Base-by-base conservation (phyloP, 352 stramenopile species). In the Phytophthora vignae region DNA sequence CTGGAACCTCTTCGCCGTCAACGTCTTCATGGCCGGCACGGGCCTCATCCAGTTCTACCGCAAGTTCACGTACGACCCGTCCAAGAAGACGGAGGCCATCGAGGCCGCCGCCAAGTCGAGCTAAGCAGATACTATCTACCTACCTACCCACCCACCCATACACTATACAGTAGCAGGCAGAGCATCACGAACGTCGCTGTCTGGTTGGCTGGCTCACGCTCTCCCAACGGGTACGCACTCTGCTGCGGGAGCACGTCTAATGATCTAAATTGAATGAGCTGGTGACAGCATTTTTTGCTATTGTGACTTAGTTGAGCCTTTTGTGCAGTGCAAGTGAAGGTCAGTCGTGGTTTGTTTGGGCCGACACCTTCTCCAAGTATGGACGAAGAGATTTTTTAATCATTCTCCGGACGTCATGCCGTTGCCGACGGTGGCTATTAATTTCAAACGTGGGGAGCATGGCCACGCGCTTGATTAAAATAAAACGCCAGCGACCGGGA, bases 1-100 rank as follows among this genome's bases (percentile, higher is more conserved):
- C 86, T 97, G 90, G 82, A 97, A 95, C 76, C 77, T 97, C 27
- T 95, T 97, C 74, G 74, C 83, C 8, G 90, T 97, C 46, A 97
- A 97, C 69, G 76, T 94, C 44, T 93, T 95, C 74, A 96, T 97
- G 85, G 87, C 77, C 55, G 83, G 72, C 74, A 97, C 90, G 49
- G 90, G 90, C 44, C 69, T 92, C 49, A 54, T 80, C 44, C 91
- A 97, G 77, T 81, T 97, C 71, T 94, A 84, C 73, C 85, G 89
- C 77, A 96, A 95, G 76, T 77, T 79, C 59, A 81, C 72, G 77
- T 90, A 88, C 80, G 70, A 69, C 29, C 68, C 61, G 48, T 11
- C 44, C 22, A 60, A 61, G 55, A 36, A 42, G 54, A 6, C 31
- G 54, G 44, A 60, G 67, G 38, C 56, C n/a, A 50, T 49, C 11